Percentiles rank a stretch among this genome's conserved stretches.
phyloP scores from a whole-genome alignment of 2,329 filamentous ascomycete species.

The Penicillium sp. region DNA sequence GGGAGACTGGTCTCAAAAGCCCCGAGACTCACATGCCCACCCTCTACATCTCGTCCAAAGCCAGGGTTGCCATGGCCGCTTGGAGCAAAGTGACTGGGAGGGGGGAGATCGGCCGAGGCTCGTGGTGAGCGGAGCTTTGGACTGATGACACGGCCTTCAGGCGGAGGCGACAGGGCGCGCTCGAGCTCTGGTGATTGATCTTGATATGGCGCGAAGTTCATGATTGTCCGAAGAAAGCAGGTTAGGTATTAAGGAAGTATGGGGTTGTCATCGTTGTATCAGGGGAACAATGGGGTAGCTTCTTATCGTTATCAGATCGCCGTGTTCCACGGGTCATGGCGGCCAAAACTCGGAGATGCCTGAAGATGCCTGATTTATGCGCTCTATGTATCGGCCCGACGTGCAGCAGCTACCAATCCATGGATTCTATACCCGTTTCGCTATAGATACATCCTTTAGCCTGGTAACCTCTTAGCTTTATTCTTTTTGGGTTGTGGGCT shows the following conservation, averaged over 20 bases:
- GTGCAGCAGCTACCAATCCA: too few relatives aligned
- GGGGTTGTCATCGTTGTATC: not conserved
- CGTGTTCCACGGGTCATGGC: not conserved
- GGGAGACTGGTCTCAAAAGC: conserved; percentile 88
- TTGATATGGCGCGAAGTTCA: conserved; percentile 98
- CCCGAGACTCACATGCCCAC: conserved; percentile 67
- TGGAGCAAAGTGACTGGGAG: conserved; percentile 42
- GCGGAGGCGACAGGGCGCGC: conserved; percentile 75
- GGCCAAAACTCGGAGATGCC: too few relatives aligned
- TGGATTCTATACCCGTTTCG: too few relatives aligned
- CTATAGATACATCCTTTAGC: too few relatives aligned
- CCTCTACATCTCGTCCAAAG: conserved; percentile 44
- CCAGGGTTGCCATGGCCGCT: conserved; percentile 44
- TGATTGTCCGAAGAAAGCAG: conserved; percentile 41
- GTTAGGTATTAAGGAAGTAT: not conserved
- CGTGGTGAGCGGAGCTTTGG: conserved; percentile 57
- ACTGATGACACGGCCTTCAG: conserved; percentile 52
- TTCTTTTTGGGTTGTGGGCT: too few relatives aligned
- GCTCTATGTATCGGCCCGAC: too few relatives aligned
- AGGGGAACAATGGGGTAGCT: conserved; percentile 7
- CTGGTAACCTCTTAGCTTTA: too few relatives aligned
- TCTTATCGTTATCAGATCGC: conserved; percentile 17
- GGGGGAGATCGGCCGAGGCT: conserved; percentile 46
- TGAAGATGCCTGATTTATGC: too few relatives aligned
- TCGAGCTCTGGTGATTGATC: conserved; percentile 83